Percentiles rank a stretch among this genome's conserved stretches.
These are phyloP conservation scores for Blastobotrys illinoisensis DNA, from an alignment of 1,139 yeast species.

Conservation along the genomic window DNA sequence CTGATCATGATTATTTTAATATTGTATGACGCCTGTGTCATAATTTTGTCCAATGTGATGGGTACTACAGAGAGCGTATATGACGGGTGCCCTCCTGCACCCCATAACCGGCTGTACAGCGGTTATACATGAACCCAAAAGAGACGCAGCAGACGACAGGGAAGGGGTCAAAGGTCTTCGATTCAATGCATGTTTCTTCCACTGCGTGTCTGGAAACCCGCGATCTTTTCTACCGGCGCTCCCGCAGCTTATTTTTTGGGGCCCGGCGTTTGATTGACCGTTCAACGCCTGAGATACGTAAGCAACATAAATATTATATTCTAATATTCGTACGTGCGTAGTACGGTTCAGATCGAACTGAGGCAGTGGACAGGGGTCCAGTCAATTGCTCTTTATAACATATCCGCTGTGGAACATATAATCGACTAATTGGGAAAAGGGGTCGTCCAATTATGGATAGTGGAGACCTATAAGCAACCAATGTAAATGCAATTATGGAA, in stretches of 20 bases:
- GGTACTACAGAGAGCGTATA: background rate
- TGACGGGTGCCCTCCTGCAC: background rate
- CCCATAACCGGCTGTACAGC: background rate
- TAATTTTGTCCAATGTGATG: background rate
- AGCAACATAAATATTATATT: too few relatives aligned
- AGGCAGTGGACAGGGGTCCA: too few relatives aligned
- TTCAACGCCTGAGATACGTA: background rate
- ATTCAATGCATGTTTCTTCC: background rate
- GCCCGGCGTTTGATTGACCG: background rate
- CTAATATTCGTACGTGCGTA: too few relatives aligned
- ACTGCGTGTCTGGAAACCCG: background rate
- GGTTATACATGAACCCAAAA: background rate
- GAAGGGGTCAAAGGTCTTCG: background rate
- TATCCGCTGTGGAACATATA: too few relatives aligned
- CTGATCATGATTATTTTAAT: background rate
- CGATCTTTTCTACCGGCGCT: too few relatives aligned
- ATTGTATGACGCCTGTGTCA: background rate
- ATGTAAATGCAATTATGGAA: too few relatives aligned
- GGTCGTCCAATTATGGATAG: too few relatives aligned
- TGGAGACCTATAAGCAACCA: too few relatives aligned
- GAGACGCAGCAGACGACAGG: background rate
- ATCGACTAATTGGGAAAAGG: too few relatives aligned
- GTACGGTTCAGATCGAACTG: too few relatives aligned
- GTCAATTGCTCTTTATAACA: too few relatives aligned
- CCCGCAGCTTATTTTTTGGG: too few relatives aligned